Evolutionary conservation across 2,329 filamentous ascomycete genomes (phyloP).

Genomic region (Aspergillus pseudotamarii): DNA sequence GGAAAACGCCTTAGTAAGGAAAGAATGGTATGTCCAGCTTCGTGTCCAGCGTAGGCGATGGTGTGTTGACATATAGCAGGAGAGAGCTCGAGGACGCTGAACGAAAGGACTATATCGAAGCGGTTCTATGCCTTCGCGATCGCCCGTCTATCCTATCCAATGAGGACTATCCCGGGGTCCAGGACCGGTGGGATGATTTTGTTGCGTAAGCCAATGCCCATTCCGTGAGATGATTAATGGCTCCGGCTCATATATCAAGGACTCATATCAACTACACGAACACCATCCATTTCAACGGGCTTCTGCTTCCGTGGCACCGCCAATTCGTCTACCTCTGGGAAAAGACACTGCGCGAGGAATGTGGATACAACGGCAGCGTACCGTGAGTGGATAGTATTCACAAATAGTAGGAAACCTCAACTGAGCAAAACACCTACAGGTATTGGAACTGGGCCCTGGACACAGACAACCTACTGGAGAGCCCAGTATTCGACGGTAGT

Average conservation of each 20-base stretch:
- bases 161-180: slow-evolving; percentile 14
- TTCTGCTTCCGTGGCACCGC: slow-evolving; percentile 16
- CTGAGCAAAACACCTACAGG: neutral
- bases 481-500: slow-evolving; percentile 15
- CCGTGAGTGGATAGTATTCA: slow-evolving; percentile 21
- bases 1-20: neutral
- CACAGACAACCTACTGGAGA: slow-evolving; percentile 8
- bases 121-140: slow-evolving; percentile 12
- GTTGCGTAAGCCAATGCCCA: slow-evolving; percentile 8
- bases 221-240: neutral
- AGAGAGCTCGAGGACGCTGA: neutral
- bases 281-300: slow-evolving; percentile 10
- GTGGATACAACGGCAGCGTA: slow-evolving; percentile 12
- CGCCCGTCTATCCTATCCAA: slow-evolving; percentile 8
- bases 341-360: slow-evolving; percentile 9
- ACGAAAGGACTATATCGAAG: slow-evolving; percentile 14
- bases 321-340: slow-evolving; percentile 16
- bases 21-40: neutral
- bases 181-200: slow-evolving; percentile 18
- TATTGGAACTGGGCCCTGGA: slow-evolving; percentile 18
- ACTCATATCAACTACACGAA: slow-evolving; percentile 17
- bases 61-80: neutral
- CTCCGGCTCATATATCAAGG: slow-evolving; percentile 6
- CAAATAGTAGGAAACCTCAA: neutral
- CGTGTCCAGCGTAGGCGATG: too few species aligned